Base-by-base conservation (phyloP, 768 basidiomycete genomes). In the Symmetrospora coprosmae region DNA sequence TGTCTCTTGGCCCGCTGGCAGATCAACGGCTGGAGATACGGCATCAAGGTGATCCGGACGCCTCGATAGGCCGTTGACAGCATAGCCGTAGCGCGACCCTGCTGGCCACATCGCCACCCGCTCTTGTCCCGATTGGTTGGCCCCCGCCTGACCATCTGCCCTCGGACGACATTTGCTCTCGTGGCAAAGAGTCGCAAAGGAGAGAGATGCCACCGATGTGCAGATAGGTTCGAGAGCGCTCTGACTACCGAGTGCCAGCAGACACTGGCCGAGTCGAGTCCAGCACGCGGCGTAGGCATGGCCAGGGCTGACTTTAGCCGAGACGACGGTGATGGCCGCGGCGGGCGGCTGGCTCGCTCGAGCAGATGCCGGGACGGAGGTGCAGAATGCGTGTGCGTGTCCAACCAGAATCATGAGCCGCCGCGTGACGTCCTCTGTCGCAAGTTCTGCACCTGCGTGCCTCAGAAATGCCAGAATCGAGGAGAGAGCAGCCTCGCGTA, bases 371-470 rank as follows among this genome's bases (percentile, higher is more conserved):
- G 85, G 74, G 72, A 91, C 90, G n/a, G 82, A 81, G 65, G 84
- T 86, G 16, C 84, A 81, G 71, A 96, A 97, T 2, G 81, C 78
- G n/a, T 96, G 79, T 0, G 88, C 87, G 66, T 96, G 96, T 70
- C 82, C 80, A 37, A 99, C 76, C 23, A 97, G 74, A 1, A 87
- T 84, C 11, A 87, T 82, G 41, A 99, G 80, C 4, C 94, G 81
- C 17, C 92, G 79, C 2, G 87, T 85, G 19, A 92, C 87, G 68
- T 97, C 94, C 8, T 92, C 80, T 4, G 86, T 90, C 63, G 92
- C 82, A 16, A 96, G 75, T 4, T 81, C 76, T 2, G 78, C 73
- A 2, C 77, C 72, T 70, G 92, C 96, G 70, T 89, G 82, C 46
- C 81, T 78, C 38, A 97, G 74, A 74, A 97, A 97, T 67, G 82